These are phyloP conservation scores for Drechslera avenae DNA, from an alignment of 2,329 filamentous ascomycete species.

Conservation along the genomic window DNA sequence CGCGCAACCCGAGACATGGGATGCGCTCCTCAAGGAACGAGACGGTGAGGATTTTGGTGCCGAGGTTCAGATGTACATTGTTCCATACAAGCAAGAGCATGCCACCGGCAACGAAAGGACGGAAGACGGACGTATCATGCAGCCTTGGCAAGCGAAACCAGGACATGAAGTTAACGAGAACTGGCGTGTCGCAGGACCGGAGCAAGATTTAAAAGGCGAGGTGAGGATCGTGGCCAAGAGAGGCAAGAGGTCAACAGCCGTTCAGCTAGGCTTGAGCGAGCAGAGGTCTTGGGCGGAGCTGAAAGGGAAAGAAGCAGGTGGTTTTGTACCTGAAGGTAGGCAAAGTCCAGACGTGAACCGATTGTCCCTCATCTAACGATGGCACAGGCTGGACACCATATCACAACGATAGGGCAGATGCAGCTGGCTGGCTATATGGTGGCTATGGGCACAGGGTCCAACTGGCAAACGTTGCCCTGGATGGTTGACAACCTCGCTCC, in stretches of 20 bases:
- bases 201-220: conserved; percentile 41
- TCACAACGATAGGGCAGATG: conserved; percentile 44
- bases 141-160: conserved; percentile 37
- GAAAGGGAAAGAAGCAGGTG: conserved; percentile 31
- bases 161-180: conserved; percentile 40
- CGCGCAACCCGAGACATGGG: conserved; percentile 40
- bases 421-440: conserved; percentile 44
- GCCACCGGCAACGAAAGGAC: conserved; percentile 20
- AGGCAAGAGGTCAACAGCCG: conserved; percentile 30
- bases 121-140: conserved; percentile 27
- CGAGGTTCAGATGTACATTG: conserved; percentile 42
- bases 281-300: conserved; percentile 39
- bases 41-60: conserved; percentile 40
- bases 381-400: conserved; percentile 41
- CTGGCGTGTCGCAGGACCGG: conserved; percentile 31
- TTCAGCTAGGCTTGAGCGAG: conserved; percentile 36
- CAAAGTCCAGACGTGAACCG: not conserved
- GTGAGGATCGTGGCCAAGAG: conserved; percentile 41
- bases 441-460: conserved; percentile 41
- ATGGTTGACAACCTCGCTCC: conserved; percentile 20
- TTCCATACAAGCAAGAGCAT: conserved; percentile 22
- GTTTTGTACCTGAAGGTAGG: conserved; percentile 37
- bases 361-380: conserved; percentile 5
- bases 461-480: conserved; percentile 35
- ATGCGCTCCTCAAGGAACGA: conserved; percentile 35